These are phyloP conservation scores for Phytopythium aichiense DNA, from an alignment of 352 stramenopile species.

Conservation along the genomic window DNA sequence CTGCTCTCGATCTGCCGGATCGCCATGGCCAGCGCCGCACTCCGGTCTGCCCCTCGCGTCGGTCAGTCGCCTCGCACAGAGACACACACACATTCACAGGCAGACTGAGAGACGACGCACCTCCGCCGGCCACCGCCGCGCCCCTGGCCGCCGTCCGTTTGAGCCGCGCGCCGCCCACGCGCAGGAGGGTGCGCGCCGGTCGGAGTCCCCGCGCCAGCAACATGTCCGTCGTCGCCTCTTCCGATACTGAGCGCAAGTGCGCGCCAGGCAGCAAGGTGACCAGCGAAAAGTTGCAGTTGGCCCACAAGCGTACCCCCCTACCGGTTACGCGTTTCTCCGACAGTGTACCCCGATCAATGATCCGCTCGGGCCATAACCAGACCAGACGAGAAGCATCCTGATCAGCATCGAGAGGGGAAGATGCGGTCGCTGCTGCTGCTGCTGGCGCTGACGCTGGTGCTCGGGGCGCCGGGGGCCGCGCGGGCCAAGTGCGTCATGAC, in stretches of 20 bases:
- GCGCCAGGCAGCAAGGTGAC: background rate
- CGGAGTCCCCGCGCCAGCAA: constrained; percentile 13
- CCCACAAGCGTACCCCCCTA: background rate
- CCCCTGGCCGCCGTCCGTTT: constrained; percentile 32
- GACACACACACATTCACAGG: background rate
- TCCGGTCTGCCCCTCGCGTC: constrained; percentile 44
- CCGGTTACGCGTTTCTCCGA: too few relatives aligned
- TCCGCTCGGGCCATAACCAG: background rate
- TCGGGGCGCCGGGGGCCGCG: constrained; percentile 2
- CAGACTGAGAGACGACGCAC: background rate
- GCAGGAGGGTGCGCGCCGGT: constrained; percentile 5
- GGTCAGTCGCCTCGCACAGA: background rate
- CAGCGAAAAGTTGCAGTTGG: background rate
- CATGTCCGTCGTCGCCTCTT: background rate
- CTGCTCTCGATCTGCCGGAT: constrained; percentile 94
- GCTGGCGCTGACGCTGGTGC: background rate
- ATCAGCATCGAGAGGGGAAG: background rate
- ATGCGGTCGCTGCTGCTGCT: background rate
- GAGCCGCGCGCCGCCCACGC: constrained; percentile 18
- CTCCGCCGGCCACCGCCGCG: constrained; percentile 13
- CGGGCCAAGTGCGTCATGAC: constrained; percentile 63
- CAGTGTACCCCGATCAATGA: background rate
- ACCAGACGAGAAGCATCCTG: background rate
- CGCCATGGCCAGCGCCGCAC: constrained; percentile 90
- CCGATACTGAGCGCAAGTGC: background rate